Conservation (phyloP, 148 eudicot species). For the Fagopyrum esculentum region DNA sequence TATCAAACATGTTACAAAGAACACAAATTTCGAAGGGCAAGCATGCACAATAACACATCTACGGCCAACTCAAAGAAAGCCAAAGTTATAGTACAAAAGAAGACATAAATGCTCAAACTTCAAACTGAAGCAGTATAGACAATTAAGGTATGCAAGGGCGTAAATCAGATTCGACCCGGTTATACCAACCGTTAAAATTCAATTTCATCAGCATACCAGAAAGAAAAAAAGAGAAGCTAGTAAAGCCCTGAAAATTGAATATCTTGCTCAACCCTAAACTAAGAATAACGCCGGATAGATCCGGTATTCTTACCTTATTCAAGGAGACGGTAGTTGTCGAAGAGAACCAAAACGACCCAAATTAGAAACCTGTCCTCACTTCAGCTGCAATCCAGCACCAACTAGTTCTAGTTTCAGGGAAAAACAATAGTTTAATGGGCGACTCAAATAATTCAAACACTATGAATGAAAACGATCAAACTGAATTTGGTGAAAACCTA, state of each 20-base stretch:
- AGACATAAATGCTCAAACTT: neutral
- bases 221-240: neutral
- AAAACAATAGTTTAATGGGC: neutral
- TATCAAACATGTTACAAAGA: neutral
- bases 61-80: neutral
- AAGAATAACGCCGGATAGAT: neutral
- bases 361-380: neutral
- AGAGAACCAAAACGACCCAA: neutral
- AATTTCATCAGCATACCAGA: neutral
- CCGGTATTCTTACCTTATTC: constrained; percentile 13
- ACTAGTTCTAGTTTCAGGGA: neutral
- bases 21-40: neutral
- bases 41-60: neutral
- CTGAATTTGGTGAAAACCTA: neutral
- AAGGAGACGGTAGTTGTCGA: neutral
- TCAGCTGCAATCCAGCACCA: constrained; percentile 2
- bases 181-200: neutral
- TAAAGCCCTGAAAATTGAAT: neutral
- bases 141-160: neutral
- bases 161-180: neutral
- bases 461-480: neutral
- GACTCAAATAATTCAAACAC: neutral
- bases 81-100: neutral
- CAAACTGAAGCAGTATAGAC: neutral
- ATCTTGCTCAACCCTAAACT: neutral